A percentile compares a stretch with the other conserved stretches of the same genome.
phyloP scores from a whole-genome alignment of 2,329 filamentous ascomycete species.

The Microdochium nivale region DNA sequence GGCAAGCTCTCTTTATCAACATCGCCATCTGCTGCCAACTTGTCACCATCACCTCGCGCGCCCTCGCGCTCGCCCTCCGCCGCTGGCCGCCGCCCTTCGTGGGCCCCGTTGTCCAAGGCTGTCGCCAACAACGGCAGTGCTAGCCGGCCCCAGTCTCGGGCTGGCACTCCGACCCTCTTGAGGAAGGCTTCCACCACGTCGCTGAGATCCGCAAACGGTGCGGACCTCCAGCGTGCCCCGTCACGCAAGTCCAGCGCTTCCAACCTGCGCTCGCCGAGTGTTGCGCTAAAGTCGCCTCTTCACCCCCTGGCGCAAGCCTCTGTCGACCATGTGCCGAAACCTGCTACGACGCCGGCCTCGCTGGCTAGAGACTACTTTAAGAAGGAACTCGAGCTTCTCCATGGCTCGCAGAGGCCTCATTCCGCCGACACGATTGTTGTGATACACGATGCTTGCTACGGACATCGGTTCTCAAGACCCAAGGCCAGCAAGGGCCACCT shows the following conservation, averaged over 20 bases:
- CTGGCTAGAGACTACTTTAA: conserved; percentile 62
- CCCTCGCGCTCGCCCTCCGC: not conserved
- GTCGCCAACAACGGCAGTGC: conserved; percentile 14
- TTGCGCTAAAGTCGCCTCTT: conserved; percentile 24
- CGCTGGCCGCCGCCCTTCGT: conserved; percentile 25
- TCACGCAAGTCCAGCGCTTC: conserved; percentile 41
- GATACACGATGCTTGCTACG: conserved; percentile 89
- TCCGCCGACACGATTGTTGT: conserved; percentile 66
- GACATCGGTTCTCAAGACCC: conserved; percentile 81
- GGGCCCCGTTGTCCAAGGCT: conserved; percentile 30
- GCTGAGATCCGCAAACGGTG: conserved; percentile 38
- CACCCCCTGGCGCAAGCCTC: conserved; percentile 15
- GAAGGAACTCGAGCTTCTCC: conserved; percentile 59
- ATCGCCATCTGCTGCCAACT: conserved; percentile 6
- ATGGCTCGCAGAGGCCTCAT: conserved; percentile 30
- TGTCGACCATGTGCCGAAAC: conserved; percentile 26
- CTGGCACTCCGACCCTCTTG: conserved; percentile 40
- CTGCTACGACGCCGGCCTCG: conserved; percentile 37
- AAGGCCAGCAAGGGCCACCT: conserved; percentile 65
- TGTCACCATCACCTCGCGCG: not conserved
- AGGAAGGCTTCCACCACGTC: conserved; percentile 51
- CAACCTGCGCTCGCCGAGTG: conserved; percentile 33
- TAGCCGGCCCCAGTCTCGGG: conserved; percentile 28
- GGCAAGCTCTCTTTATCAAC: conserved; percentile 23
- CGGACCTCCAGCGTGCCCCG: conserved; percentile 24